phyloP scores from a whole-genome alignment of 2,329 filamentous ascomycete species.

The Botryosphaeria agaves region DNA sequence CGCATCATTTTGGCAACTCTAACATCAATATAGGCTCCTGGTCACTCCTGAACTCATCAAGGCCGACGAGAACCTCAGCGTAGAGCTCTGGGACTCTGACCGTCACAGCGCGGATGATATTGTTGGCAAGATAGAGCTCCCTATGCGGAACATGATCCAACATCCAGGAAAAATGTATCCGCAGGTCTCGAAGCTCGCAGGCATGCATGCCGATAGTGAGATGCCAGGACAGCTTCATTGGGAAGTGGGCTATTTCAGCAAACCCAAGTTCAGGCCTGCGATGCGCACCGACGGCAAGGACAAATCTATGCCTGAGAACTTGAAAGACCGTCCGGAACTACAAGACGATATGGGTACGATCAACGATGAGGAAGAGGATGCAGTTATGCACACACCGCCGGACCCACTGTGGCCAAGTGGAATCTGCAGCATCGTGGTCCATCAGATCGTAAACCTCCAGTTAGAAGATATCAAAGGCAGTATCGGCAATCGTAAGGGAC shows the following conservation, averaged over 20 bases:
- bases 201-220: conserved; percentile 63
- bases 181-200: conserved; percentile 66
- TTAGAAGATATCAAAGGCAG: conserved; percentile 83
- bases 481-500: conserved; percentile 60
- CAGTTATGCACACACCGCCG: conserved; percentile 75
- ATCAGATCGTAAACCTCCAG: conserved; percentile 91
- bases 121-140: conserved; percentile 84
- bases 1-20: neutral
- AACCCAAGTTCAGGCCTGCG: conserved; percentile 71
- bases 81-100: conserved; percentile 95
- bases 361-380: conserved; percentile 59
- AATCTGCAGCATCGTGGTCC: conserved; percentile 68
- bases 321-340: conserved; percentile 57
- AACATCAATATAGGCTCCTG: conserved; percentile 31
- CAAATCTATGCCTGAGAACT: conserved; percentile 51
- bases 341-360: conserved; percentile 78
- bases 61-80: conserved; percentile 78
- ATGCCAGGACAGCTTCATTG: conserved; percentile 93
- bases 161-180: conserved; percentile 88
- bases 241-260: conserved; percentile 92
- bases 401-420: conserved; percentile 95
- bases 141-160: conserved; percentile 87
- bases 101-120: conserved; percentile 84
- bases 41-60: conserved; percentile 84
- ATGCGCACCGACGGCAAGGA: conserved; percentile 79